Conservation (phyloP, 1,284 basidiomycete species). For the Naganishia liquefaciens region DNA sequence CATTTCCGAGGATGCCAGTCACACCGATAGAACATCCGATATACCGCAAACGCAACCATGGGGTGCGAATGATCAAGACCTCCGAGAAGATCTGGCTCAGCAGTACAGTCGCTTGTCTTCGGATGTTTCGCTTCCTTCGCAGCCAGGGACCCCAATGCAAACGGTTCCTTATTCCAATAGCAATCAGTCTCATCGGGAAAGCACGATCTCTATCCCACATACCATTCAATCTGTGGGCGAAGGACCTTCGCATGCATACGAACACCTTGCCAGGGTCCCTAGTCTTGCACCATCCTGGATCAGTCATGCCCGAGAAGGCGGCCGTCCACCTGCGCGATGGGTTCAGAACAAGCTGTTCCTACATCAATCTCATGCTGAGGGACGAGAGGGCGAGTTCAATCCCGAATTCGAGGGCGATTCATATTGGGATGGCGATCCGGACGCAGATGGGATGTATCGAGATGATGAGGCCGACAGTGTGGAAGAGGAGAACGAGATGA, state of each 20-base stretch:
- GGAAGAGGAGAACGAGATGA: constrained; percentile 67
- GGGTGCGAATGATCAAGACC: not conserved
- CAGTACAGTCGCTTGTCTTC: not conserved
- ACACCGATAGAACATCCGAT: not conserved
- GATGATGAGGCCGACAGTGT: constrained; percentile 60
- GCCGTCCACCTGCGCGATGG: constrained; percentile 46
- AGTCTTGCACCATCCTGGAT: constrained; percentile 32
- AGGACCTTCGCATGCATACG: constrained; percentile 28
- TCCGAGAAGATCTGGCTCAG: not conserved
- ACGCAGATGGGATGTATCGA: constrained; percentile 51
- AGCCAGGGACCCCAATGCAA: not conserved
- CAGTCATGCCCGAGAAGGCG: constrained; percentile 32
- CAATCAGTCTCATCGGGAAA: constrained; percentile 24
- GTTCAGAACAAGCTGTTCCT: constrained; percentile 51
- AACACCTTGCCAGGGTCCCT: constrained; percentile 9
- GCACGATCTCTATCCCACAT: constrained; percentile 29
- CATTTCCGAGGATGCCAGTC: not conserved
- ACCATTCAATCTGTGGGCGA: constrained; percentile 29
- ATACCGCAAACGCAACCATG: not conserved
- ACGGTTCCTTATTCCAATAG: not conserved
- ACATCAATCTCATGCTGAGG: constrained; percentile 44
- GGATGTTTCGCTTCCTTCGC: not conserved
- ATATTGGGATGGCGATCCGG: constrained; percentile 34
- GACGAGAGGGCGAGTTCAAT: constrained; percentile 57
- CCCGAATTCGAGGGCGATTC: constrained; percentile 41